These are phyloP conservation scores for Lagenidium sp. DNA, from an alignment of 352 stramenopile species.

Conservation along the genomic window DNA sequence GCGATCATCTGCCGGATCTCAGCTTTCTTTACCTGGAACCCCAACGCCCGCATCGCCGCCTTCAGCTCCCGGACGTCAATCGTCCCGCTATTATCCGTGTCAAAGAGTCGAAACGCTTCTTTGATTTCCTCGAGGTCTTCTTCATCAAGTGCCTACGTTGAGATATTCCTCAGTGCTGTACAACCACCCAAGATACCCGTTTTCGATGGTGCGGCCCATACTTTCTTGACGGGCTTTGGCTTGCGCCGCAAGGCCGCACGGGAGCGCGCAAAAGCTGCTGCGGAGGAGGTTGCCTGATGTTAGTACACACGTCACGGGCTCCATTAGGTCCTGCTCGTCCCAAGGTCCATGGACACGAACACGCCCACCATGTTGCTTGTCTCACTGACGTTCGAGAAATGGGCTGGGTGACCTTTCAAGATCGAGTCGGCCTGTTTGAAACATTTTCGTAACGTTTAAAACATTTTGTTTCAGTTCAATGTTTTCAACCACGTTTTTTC, in stretches of 20 bases:
- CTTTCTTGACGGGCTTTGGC: conserved; percentile 49
- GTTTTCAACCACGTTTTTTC: background rate
- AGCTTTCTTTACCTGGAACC: conserved; percentile 91
- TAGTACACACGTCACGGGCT: background rate
- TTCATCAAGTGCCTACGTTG: conserved; percentile 80
- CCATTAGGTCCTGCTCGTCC: too few relatives aligned
- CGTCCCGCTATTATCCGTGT: conserved; percentile 84
- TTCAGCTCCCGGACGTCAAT: conserved; percentile 94
- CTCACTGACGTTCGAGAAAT: too few relatives aligned
- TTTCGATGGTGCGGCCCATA: too few relatives aligned
- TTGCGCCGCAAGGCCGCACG: conserved; percentile 17
- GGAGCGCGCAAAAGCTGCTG: conserved; percentile 16
- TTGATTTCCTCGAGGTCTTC: conserved; percentile 92
- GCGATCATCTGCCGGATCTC: conserved; percentile 91
- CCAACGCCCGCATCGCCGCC: conserved; percentile 90
- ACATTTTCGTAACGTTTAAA: background rate
- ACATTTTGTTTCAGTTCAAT: background rate
- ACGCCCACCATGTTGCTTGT: background rate
- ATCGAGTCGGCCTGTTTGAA: too few relatives aligned
- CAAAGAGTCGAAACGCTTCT: conserved; percentile 93
- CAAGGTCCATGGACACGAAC: background rate
- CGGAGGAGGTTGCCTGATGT: conserved; percentile 16
- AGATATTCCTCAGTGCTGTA: too few relatives aligned
- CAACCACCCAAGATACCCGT: too few relatives aligned
- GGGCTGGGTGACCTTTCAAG: conserved; percentile 13